These are phyloP conservation scores for Eruca vesicaria DNA, from an alignment of 441 rosid genomes.

Conservation along the genomic window DNA sequence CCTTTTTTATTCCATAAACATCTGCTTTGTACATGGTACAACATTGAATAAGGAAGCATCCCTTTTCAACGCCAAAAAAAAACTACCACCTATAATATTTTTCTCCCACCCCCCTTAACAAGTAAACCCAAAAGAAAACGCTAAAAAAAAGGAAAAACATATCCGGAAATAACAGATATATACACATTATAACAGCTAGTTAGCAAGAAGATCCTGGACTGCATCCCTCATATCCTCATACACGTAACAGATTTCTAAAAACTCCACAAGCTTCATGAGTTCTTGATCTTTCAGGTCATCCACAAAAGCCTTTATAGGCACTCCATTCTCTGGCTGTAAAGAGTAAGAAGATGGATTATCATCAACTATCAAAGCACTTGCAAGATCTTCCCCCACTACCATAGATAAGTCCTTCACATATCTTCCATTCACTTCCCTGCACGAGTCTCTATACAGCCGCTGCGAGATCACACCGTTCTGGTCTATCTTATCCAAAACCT, in stretches of 20 bases:
- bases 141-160: not conserved
- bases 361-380: conserved; percentile 63
- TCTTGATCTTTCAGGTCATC: conserved; percentile 56
- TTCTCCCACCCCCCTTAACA: not conserved
- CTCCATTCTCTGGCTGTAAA: conserved; percentile 71
- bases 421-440: conserved; percentile 57
- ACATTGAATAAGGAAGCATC: conserved; percentile 13
- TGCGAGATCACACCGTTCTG: conserved; percentile 47
- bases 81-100: not conserved
- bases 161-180: not conserved
- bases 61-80: conserved; percentile 10
- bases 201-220: conserved; percentile 30
- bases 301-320: conserved; percentile 61
- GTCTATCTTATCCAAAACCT: conserved; percentile 63
- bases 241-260: conserved; percentile 47
- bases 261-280: conserved; percentile 46
- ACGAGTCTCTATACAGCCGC: conserved; percentile 66
- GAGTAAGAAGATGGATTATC: conserved; percentile 71
- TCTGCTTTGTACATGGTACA: conserved; percentile 5
- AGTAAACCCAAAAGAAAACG: not conserved
- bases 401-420: conserved; percentile 60
- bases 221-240: conserved; percentile 72
- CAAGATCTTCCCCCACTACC: conserved; percentile 55
- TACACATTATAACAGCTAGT: not conserved
- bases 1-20: not conserved